Base-by-base conservation (phyloP, 2,329 filamentous ascomycete genomes). In the Trichoderma semiorbis region DNA sequence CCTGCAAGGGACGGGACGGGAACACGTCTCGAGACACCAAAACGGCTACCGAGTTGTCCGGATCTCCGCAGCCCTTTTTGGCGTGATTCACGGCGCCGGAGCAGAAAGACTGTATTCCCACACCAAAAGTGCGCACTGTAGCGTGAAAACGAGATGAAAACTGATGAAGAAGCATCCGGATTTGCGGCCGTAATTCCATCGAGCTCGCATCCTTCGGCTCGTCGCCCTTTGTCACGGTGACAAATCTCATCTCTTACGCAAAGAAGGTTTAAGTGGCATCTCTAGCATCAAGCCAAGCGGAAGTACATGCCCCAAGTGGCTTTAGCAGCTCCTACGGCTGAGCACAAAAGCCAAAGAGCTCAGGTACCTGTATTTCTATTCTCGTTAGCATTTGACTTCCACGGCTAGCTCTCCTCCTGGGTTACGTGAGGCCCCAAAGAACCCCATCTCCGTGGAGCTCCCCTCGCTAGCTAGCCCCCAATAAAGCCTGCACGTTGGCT, bases 401-500 rank as follows among this genome's bases (percentile, higher is more conserved):
- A 39, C 14, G 7, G 39, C 3, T 57, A 30, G 57, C 32, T 30
- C 30, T 71, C 16, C 36, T n/a, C 39, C 39, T n/a, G 47, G 39
- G 55, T 55, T 65, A 30, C 43, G 69, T 71, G 60, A 58, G 24
- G 16, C 16, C 16, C 16, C 36, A 18, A 39, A 28, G 36, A 14
- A 8, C 39, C 39, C 28, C 57, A 21, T 62, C 28, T 53, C 39
- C 26, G 39, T 34, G 58, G 67, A 61, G 36, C 39, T 43, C 36
- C 36, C 21, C 14, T 43, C 39, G 18, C 53, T 50, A 58, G 53
- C 53, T 47, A 58, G 65, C 53, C 39, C 47, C 69, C 69, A 71
- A 66, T 66, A 36, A 43, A 71, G 34, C 62, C 47, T 28, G 61
- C 69, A 71, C 69, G 69, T 66, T 66, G 69, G 65, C 50, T 26